Evolutionary conservation across 1,284 basidiomycete species (phyloP), one percentile per base, ranked within the genome.

Genomic region (Rhizoctonia solani): DNA sequence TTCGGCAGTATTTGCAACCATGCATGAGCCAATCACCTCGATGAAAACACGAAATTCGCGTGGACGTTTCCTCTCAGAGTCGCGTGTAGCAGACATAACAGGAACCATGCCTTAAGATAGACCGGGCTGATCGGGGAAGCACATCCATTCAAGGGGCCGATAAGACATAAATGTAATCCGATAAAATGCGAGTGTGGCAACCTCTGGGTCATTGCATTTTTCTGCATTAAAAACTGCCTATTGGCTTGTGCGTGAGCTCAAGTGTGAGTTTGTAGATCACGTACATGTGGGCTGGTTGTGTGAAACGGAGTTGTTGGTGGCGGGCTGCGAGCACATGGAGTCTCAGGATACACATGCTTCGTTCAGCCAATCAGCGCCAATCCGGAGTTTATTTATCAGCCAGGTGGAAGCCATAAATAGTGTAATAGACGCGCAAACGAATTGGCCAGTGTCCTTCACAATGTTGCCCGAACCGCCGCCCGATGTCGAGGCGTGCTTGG

Each of bases 401-500:
- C 32, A 11, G 4, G 11, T 44, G 19, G n/a, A 25, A 16, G 37
- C 37, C 9, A 49, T 49, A 49, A 49, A 49, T 49, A 49, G 3
- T 21, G 23, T n/a, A 16, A 4, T 21, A 49, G 21, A 49, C 46
- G 23, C 46, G 4, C 21, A 39, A 8, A 13, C 23, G n/a, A 21
- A 6, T 21, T 25, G 46, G 5, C 46, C n/a, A 25, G 21, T 13
- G 11, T 27, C 21, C 25, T 4, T 21, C 46, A 21, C 46, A 25
- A 49, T 49, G 46, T 49, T 21, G 21, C 46, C 46, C n/a, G 21
- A 49, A 21, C 46, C 23, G 50, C 61, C 61, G 50, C 61, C 61
- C 61, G 61, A 66, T 41, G 34, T 54, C 50, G 61, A 53, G 61
- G 49, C 50, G 50, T 66, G 61, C 52, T 50, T 66, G 27, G 61